Evolutionary conservation across 1,284 basidiomycete genomes (phyloP), one percentile per base, ranked within the genome.

Genomic region (Leccinum subfulvum): DNA sequence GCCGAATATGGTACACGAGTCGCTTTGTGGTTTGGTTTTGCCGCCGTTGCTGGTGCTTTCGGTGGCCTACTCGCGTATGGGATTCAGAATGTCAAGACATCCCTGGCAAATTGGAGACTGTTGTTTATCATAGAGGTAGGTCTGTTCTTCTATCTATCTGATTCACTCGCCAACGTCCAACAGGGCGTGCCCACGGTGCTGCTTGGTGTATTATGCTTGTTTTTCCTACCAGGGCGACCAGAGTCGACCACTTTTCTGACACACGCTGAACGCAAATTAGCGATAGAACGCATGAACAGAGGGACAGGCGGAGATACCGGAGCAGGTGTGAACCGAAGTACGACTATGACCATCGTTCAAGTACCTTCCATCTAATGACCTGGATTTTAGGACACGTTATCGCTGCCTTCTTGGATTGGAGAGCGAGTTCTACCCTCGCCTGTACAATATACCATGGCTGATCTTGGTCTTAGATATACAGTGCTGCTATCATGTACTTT

Each of bases 11-110:
- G 90, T 14, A 75, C 88, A 57, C 82, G 90, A 71, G 80, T 92
- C 77, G 90, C 88, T 3, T 84, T 86, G 71, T 92, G 88, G 88
- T 90, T 91, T 68, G 89, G 88, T 9, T 91, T 91, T 69, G 90
- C 90, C 18, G 88, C 90, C 2, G 87, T 91, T 9, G 88, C 90
- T 47, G 90, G 90, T 26, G 90, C 90, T 13, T 91, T 92, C 62
- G 87, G 90, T 18, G 90, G 90, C 21, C 76, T 91, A 18, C 82
- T 91, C 47, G 89, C 90, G 1, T 91, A 88, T 68, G 90, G 87
- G 0, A 79, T 91, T 9, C 84, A 89, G 67, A 80, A 88, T 68
- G 80, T 79, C 5, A 75, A 86, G 64, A 68, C 79, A 9, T 56
- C 33, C 2, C 73, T 89, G 39, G 72, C 79, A 16, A 81, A 85